Evolutionary conservation across 1,284 basidiomycete genomes (phyloP).

Genomic region (Gomphus bonarii): DNA sequence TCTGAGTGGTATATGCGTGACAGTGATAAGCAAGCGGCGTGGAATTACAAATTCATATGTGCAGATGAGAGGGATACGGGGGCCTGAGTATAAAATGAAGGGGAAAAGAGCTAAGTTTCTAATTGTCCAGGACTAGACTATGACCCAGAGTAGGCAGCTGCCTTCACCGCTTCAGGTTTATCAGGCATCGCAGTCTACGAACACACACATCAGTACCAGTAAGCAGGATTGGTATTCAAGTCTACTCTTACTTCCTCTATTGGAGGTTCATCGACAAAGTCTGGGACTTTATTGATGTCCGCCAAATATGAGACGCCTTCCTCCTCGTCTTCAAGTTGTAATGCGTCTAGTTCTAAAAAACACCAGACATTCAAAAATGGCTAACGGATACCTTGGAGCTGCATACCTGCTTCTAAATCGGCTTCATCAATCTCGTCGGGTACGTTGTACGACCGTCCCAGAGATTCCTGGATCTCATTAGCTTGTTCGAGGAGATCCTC

Average conservation of each 20-base stretch:
- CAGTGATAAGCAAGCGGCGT: background rate
- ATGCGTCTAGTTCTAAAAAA: constrained; percentile 84
- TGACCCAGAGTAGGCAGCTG: constrained; percentile 8
- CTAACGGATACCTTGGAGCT: background rate
- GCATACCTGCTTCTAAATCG: constrained; percentile 88
- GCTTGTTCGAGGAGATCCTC: constrained; percentile 95
- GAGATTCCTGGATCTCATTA: constrained; percentile 93
- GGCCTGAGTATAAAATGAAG: background rate
- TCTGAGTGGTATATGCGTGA: background rate
- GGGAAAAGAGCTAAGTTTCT: background rate
- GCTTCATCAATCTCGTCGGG: constrained; percentile 98
- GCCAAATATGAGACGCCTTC: constrained; percentile 80
- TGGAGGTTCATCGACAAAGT: constrained; percentile 83
- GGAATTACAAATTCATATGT: background rate
- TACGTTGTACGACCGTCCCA: constrained; percentile 90
- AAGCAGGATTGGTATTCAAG: background rate
- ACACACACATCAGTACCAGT: background rate
- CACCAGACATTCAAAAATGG: background rate
- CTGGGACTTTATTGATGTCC: constrained; percentile 78
- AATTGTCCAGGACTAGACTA: background rate
- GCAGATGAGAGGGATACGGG: background rate
- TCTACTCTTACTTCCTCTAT: constrained; percentile 49
- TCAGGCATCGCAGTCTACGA: background rate
- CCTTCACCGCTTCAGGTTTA: constrained; percentile 8
- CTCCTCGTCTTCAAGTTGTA: constrained; percentile 81